Evolutionary conservation across 768 basidiomycete species (phyloP).

Genomic region (Saitozyma podzolica): DNA sequence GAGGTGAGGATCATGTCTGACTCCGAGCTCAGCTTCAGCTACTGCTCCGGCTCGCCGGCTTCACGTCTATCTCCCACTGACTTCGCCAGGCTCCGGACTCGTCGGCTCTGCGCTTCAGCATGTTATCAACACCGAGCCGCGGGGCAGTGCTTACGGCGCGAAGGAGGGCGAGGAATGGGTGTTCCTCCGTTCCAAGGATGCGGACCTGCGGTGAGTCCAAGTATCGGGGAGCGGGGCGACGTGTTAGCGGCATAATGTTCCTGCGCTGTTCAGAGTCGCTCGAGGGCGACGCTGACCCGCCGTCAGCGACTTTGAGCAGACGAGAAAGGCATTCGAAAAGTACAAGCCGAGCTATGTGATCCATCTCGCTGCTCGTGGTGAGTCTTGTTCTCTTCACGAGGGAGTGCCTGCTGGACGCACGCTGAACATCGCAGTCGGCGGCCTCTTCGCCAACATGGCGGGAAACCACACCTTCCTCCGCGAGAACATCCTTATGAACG

Average conservation of each 20-base stretch:
- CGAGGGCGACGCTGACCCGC: background rate
- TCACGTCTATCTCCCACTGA: too few relatives aligned
- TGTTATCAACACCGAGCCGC: constrained; percentile 74
- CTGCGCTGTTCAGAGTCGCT: too few relatives aligned
- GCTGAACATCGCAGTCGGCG: constrained; percentile 66
- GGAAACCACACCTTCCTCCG: constrained; percentile 92
- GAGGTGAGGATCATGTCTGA: constrained; percentile 32
- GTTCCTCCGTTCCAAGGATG: constrained; percentile 75
- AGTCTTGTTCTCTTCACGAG: constrained; percentile 53
- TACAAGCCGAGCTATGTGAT: constrained; percentile 95
- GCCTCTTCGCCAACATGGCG: constrained; percentile 93
- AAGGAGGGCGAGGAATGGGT: constrained; percentile 82
- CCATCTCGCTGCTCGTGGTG: constrained; percentile 61
- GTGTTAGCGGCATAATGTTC: too few relatives aligned
- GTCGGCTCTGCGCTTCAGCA: constrained; percentile 82
- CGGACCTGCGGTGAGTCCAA: constrained; percentile 70
- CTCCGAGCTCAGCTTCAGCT: too few relatives aligned
- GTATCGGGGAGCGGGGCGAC: background rate
- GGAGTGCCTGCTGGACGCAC: constrained; percentile 4
- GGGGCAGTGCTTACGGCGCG: constrained; percentile 71
- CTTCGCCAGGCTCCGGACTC: constrained; percentile 59
- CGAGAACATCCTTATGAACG: constrained; percentile 93
- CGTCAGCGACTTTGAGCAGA: constrained; percentile 67
- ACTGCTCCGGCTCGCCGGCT: too few relatives aligned
- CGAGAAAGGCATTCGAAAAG: constrained; percentile 76